Evolutionary conservation across 208 protist genomes (phyloP).

Genomic region (Leishmania braziliensis): DNA sequence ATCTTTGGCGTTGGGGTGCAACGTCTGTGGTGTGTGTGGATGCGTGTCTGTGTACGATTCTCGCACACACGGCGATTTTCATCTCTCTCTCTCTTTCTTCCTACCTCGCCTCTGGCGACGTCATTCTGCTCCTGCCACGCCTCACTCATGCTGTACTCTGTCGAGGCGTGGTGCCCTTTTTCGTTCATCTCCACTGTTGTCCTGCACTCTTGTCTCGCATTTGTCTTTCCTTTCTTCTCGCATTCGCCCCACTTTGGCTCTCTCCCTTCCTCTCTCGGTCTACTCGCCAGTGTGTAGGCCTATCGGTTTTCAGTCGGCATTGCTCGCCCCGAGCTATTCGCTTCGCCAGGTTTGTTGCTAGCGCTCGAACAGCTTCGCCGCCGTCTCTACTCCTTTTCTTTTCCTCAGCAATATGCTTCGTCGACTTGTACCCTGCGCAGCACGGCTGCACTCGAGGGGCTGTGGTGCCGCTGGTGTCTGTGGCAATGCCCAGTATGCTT

Average conservation of each 20-base stretch:
- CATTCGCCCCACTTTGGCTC: background rate
- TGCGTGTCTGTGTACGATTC: background rate
- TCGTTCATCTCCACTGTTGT: background rate
- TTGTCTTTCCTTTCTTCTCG: background rate
- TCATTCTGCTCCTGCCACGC: constrained; percentile 5
- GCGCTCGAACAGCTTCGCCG: background rate
- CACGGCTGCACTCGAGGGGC: background rate
- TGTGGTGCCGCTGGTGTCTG: background rate
- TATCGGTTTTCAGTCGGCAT: background rate
- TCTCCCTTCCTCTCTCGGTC: background rate
- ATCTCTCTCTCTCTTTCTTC: constrained; percentile 8
- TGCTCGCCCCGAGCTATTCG: background rate
- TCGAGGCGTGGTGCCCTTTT: background rate
- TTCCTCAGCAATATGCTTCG: constrained; percentile 35
- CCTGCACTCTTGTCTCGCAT: no score
- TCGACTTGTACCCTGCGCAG: constrained; percentile 15
- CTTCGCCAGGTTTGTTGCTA: background rate
- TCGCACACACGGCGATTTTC: background rate
- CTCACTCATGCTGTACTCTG: background rate
- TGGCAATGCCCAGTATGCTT: background rate
- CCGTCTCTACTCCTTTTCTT: background rate
- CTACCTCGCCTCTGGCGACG: background rate
- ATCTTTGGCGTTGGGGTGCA: background rate
- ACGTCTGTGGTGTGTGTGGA: background rate
- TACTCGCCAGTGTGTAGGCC: background rate